Base-by-base conservation (phyloP, 139 green algal genomes). In the Chlamydomonas sp. region DNA sequence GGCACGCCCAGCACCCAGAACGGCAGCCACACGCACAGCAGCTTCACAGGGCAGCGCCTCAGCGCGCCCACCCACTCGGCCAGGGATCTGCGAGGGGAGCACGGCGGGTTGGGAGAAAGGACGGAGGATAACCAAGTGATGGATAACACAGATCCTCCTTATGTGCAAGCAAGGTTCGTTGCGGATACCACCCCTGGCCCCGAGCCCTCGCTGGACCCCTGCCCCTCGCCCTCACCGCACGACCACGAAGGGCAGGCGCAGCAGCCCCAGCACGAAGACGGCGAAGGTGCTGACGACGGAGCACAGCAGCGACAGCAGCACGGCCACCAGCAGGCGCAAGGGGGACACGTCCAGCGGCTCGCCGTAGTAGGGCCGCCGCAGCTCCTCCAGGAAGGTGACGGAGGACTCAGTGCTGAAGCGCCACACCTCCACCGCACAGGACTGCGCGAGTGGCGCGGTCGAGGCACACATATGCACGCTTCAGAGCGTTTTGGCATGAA, bases 21-120 rank as follows among this genome's bases (percentile, higher is more conserved):
- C 4, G 83, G 83, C 83, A 87, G 72, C 83, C 83, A 87, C 72
- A 87, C 31, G 61, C 83, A 87, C 83, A 80, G 49, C 61, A 87
- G 73, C 72, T 75, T 64, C 31, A 73, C 5, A 0, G 83, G 83
- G 61, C 62, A 80, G 31, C 64, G 64, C 31, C 18, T 14, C 72
- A 87, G 62, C 72, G 67, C 62, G 0, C 5, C 0, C 20, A 87
- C 74, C 83, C 83, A 87, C 73, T 87, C 83, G n/a, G 31, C 83
- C 10, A 87, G 82, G 1, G 61, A 71, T n/a, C 82, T 87, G 82
- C 17, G 59, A 9, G 31, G n/a, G 8, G n/a, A 1, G 17, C 20
- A 79, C 9, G 9, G 12, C 3, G 75, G 15, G 4, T 5, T 57
- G 75, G 20, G 58, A 64, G 75, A 3, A 64, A 58, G 9, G 64